Percentiles rank a stretch among this genome's conserved stretches.
phyloP scores from a whole-genome alignment of 768 basidiomycete genomes.

The Lactarius deliciosus region DNA sequence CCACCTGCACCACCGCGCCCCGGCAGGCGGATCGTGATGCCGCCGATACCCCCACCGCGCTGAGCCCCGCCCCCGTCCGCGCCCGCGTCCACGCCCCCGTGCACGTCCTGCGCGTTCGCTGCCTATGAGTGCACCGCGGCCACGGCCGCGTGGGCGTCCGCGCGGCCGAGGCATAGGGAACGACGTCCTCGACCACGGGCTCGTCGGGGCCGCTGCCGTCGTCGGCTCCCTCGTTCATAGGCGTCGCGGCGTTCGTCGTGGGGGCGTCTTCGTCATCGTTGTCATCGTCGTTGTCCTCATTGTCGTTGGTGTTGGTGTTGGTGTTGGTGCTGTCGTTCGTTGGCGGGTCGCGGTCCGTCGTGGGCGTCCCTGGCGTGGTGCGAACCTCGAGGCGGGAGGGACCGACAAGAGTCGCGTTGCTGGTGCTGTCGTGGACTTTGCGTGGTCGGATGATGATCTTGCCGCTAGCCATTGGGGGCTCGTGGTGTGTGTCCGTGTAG shows the following conservation, averaged over 20 bases:
- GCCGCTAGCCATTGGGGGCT: constrained; percentile 22
- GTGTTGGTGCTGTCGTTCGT: neutral
- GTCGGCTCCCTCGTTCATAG: constrained; percentile 16
- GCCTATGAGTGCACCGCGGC: constrained; percentile 31
- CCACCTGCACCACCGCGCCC: constrained; percentile 36
- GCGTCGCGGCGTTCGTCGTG: constrained; percentile 20
- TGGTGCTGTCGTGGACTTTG: constrained; percentile 19
- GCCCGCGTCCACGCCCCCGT: constrained; percentile 36
- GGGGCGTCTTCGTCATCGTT: constrained; percentile 18
- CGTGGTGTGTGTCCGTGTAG: neutral
- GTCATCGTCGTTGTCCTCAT: constrained; percentile 17
- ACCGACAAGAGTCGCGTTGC: constrained; percentile 1
- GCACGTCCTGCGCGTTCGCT: constrained; percentile 33
- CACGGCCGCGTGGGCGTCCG: constrained; percentile 34
- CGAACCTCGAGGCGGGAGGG: constrained; percentile 21
- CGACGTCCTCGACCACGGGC: constrained; percentile 6
- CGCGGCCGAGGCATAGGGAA: constrained; percentile 27
- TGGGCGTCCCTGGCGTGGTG: constrained; percentile 5
- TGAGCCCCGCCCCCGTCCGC: constrained; percentile 34
- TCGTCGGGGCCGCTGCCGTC: constrained; percentile 17
- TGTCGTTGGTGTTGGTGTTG: neutral
- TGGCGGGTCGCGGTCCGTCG: constrained; percentile 12
- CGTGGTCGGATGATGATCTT: constrained; percentile 30
- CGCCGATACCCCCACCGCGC: constrained; percentile 19
- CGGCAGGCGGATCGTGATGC: constrained; percentile 32